phyloP scores from a whole-genome alignment of 805 yeast genomes.

The Clavispora fructus region DNA sequence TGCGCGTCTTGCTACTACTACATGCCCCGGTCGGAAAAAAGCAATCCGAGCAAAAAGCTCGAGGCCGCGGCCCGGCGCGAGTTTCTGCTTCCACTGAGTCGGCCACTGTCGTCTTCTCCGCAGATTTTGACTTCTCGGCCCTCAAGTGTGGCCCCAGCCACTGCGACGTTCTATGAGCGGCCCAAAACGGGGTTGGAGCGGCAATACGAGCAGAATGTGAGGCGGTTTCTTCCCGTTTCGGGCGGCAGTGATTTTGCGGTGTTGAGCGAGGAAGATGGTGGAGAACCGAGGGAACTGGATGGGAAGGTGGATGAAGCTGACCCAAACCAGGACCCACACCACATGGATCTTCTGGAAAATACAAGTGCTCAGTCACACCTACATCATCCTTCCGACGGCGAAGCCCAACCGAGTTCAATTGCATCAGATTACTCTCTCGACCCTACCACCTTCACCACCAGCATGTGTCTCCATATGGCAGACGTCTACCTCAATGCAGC shows the following conservation, averaged over 20 bases:
- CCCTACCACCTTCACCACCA: constrained; percentile 3
- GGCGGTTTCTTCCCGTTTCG: constrained; percentile 6
- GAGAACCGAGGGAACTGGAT: too few relatives aligned
- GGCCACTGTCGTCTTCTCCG: neutral
- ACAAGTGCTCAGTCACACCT: too few relatives aligned
- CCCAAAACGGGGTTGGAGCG: constrained; percentile 11
- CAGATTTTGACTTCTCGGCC: neutral
- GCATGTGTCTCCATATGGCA: constrained; percentile 7
- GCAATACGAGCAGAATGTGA: constrained; percentile 13
- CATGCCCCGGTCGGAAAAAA: neutral
- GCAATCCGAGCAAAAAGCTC: neutral
- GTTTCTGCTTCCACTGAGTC: neutral
- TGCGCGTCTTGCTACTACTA: neutral
- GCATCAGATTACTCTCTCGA: too few relatives aligned
- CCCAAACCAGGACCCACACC: too few relatives aligned
- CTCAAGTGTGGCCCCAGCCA: neutral
- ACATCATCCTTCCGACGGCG: too few relatives aligned
- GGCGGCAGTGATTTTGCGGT: constrained; percentile 7
- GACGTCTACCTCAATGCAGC: constrained; percentile 9
- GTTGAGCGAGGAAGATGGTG: neutral
- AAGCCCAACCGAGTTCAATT: too few relatives aligned
- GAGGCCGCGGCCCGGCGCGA: neutral
- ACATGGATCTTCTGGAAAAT: too few relatives aligned
- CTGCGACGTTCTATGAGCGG: constrained; percentile 9
- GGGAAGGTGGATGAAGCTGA: too few relatives aligned